Evolutionary conservation across 306 rosid species (phyloP).

Genomic region (Prunus davidiana): DNA sequence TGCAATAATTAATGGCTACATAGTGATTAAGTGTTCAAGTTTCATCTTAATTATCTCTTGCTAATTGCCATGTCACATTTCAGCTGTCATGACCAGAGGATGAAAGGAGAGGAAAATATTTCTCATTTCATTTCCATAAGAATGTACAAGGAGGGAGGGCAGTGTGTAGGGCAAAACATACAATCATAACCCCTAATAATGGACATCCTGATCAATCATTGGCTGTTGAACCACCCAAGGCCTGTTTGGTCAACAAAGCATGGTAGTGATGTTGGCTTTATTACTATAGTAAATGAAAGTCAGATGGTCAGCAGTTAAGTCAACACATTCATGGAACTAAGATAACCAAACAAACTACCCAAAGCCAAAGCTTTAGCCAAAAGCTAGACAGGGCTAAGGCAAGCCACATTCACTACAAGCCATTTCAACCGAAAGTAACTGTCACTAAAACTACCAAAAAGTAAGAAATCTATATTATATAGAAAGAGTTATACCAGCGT

Average conservation of each 20-base stretch:
- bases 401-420: constrained; percentile 13
- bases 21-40: constrained; percentile 23
- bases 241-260: constrained; percentile 26
- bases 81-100: constrained; percentile 10
- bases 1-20: constrained; percentile 19
- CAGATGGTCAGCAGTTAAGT: constrained; percentile 12
- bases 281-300: constrained; percentile 17
- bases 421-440: constrained; percentile 34
- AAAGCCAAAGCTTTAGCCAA: constrained; percentile 5
- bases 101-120: neutral
- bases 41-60: constrained; percentile 16
- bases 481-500: too few relatives aligned
- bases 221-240: constrained; percentile 25
- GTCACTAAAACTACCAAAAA: constrained; percentile 21
- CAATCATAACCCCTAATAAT: neutral
- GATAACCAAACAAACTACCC: constrained; percentile 21
- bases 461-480: neutral
- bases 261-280: constrained; percentile 20
- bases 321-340: constrained; percentile 18
- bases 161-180: neutral
- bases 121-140: too few relatives aligned
- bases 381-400: constrained; percentile 7
- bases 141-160: neutral
- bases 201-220: constrained; percentile 21
- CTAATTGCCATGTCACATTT: constrained; percentile 23